Conservation (phyloP, 257 asterid genomes). For the Thymus quinquecostatus region DNA sequence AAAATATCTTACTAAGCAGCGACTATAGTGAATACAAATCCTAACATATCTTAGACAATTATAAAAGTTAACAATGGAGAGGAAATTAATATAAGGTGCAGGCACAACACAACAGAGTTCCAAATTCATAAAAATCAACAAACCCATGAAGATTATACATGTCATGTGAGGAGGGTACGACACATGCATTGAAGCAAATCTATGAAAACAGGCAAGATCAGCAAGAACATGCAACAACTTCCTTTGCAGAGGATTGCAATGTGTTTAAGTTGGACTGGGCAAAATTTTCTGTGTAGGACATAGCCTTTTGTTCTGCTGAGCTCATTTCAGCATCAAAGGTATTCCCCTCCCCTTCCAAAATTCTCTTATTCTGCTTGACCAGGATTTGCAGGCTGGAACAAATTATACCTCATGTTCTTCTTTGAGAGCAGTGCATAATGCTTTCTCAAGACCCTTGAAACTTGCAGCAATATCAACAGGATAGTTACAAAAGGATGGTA, state of each 20-base stretch:
- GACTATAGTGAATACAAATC: slow-evolving; percentile 5
- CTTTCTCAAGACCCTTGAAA: slow-evolving; percentile 64
- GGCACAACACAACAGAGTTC: neutral
- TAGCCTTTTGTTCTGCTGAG: slow-evolving; percentile 56
- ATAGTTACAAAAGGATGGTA: slow-evolving; percentile 94
- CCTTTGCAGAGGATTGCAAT: slow-evolving; percentile 59
- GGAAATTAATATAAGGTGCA: neutral
- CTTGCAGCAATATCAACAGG: slow-evolving; percentile 82
- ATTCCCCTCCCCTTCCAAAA: slow-evolving; percentile 57
- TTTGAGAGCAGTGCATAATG: slow-evolving; percentile 60
- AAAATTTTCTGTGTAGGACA: slow-evolving; percentile 57
- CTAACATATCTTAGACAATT: neutral
- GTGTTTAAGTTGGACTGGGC: slow-evolving; percentile 67
- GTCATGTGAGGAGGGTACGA: neutral
- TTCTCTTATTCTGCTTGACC: slow-evolving; percentile 73
- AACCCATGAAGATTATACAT: too few relatives aligned
- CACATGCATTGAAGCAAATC: neutral
- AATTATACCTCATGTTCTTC: slow-evolving; percentile 79
- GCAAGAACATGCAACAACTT: slow-evolving; percentile 61
- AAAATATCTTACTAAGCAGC: slow-evolving; percentile 1
- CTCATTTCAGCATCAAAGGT: slow-evolving; percentile 41
- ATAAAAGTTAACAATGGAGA: slow-evolving; percentile 6
- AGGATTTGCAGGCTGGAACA: slow-evolving; percentile 88
- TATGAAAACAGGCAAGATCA: neutral
- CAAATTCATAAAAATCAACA: too few relatives aligned